Evolutionary conservation across 768 basidiomycete species (phyloP).

Genomic region (Lentinula sp.): DNA sequence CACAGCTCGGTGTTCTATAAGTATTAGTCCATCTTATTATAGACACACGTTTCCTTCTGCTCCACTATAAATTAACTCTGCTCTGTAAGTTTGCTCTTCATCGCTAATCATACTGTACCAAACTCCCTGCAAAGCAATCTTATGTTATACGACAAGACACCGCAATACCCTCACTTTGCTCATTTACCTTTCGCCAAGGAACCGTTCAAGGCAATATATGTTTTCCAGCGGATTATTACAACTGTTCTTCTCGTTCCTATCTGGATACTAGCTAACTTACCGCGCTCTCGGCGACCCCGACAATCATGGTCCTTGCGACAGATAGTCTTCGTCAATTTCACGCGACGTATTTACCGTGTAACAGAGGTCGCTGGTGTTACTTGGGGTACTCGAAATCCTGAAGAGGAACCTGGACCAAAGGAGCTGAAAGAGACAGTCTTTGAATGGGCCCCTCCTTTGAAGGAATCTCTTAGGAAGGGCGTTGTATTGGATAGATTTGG

Average conservation of each 20-base stretch:
- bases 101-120: background rate
- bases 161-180: conserved; percentile 34
- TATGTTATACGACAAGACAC: conserved; percentile 20
- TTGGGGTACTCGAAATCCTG: conserved; percentile 44
- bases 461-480: conserved; percentile 32
- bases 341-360: conserved; percentile 43
- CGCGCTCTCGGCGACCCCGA: conserved; percentile 38
- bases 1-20: too few relatives aligned
- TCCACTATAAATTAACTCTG: too few relatives aligned
- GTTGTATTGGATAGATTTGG: conserved; percentile 28
- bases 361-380: conserved; percentile 53
- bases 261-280: conserved; percentile 35
- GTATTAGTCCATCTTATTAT: too few relatives aligned
- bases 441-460: conserved; percentile 40
- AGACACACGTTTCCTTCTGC: too few relatives aligned
- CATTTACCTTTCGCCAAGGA: conserved; percentile 38
- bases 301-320: conserved; percentile 44
- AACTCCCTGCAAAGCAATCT: background rate
- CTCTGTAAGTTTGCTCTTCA: too few relatives aligned
- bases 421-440: conserved; percentile 41
- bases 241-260: conserved; percentile 39
- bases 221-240: conserved; percentile 39
- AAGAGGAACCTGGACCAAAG: conserved; percentile 22
- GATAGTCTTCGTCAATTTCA: conserved; percentile 46
- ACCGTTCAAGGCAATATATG: conserved; percentile 41